These are phyloP conservation scores for Globisporangium emineosum DNA, from an alignment of 352 stramenopile genomes.

Conservation along the genomic window DNA sequence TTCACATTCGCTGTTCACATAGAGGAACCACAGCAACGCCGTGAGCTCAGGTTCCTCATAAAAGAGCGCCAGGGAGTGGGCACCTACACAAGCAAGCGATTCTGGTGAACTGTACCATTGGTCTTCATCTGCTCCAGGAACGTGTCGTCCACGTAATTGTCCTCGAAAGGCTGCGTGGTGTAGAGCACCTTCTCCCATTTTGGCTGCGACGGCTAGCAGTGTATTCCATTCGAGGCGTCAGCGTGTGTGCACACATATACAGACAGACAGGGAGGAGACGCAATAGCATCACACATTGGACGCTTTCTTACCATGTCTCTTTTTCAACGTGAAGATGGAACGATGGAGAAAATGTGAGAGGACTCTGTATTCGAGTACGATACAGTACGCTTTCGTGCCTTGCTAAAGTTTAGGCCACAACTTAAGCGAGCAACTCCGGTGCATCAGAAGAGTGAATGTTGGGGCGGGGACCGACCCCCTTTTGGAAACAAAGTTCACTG, in stretches of 20 bases:
- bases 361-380: background rate
- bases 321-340: background rate
- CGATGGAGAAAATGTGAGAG: background rate
- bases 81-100: background rate
- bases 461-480: constrained; percentile 50
- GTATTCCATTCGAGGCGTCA: background rate
- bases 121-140: constrained; percentile 91
- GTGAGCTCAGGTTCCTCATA: background rate
- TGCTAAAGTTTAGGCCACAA: background rate
- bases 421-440: background rate
- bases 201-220: background rate
- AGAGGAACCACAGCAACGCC: background rate
- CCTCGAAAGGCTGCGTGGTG: constrained; percentile 81
- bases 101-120: constrained; percentile 57
- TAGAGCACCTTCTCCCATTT: constrained; percentile 89
- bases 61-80: background rate
- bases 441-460: background rate
- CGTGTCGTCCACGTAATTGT: constrained; percentile 88
- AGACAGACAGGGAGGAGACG: background rate
- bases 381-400: background rate
- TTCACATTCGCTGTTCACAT: constrained; percentile 59
- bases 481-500: constrained; percentile 23
- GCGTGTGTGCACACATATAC: background rate
- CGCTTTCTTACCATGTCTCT: background rate
- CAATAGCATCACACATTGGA: too few species aligned